These are phyloP conservation scores for Chaetomium fimeti DNA, from an alignment of 495 filamentous ascomycete genomes.

Conservation along the genomic window DNA sequence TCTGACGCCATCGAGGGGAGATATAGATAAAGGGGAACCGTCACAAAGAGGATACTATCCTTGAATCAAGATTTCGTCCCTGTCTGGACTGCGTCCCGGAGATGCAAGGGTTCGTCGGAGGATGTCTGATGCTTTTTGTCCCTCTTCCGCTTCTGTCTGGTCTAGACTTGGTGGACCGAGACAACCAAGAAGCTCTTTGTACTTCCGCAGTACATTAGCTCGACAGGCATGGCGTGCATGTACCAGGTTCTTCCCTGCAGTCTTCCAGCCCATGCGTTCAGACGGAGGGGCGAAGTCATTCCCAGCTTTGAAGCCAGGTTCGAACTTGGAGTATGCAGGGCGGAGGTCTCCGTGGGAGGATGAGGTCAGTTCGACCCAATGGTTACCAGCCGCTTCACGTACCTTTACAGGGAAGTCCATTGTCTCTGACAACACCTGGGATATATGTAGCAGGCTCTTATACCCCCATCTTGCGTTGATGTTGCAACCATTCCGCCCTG, in stretches of 20 bases:
- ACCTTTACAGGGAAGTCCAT: background rate
- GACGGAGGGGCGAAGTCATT: background rate
- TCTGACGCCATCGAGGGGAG: background rate
- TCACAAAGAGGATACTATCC: background rate
- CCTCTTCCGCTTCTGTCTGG: background rate
- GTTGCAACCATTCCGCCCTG: background rate
- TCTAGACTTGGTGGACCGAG: background rate
- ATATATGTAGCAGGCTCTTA: background rate
- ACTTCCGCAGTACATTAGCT: background rate
- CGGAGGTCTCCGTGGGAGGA: background rate
- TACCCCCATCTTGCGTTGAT: background rate
- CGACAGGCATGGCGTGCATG: background rate
- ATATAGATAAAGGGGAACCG: background rate
- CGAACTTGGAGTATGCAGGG: background rate
- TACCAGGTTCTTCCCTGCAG: background rate
- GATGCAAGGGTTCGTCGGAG: background rate
- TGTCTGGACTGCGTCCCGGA: background rate
- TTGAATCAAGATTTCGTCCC: background rate
- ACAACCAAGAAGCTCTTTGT: conserved; percentile 1
- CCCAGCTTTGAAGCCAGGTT: background rate
- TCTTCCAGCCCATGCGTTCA: background rate
- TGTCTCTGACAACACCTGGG: background rate
- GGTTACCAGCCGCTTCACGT: background rate
- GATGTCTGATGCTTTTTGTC: background rate
- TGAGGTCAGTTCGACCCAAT: background rate